Conservation (phyloP, 495 filamentous ascomycete genomes). For the Tuber magnatum region DNA sequence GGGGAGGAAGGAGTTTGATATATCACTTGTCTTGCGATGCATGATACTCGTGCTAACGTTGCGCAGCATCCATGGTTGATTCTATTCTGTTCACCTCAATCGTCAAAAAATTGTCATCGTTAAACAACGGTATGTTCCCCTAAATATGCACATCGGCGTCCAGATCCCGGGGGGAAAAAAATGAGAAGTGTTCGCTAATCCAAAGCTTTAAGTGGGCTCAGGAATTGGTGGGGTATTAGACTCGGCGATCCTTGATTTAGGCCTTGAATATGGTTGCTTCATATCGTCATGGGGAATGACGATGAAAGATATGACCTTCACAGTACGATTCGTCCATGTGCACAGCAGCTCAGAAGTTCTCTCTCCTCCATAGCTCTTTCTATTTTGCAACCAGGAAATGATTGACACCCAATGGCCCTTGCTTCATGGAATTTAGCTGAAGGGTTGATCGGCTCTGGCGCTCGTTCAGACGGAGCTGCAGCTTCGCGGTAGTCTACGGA, state of each 20-base stretch:
- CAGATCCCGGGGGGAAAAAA: not conserved
- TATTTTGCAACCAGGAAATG: not conserved
- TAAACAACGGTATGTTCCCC: not conserved
- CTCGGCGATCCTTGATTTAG: not conserved
- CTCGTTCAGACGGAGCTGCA: not conserved
- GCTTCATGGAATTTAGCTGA: not conserved
- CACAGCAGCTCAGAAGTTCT: not conserved
- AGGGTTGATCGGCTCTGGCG: not conserved
- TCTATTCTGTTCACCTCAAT: not conserved
- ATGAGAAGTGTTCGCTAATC: not conserved
- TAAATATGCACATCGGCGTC: not conserved
- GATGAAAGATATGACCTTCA: not conserved
- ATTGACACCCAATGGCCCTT: not conserved
- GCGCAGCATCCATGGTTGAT: not conserved
- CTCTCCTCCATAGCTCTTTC: not conserved
- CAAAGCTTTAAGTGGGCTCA: not conserved
- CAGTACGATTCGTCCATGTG: not conserved
- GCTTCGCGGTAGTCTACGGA: no score
- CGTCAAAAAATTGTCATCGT: not conserved
- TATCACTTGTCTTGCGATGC: not conserved
- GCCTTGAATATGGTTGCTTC: not conserved
- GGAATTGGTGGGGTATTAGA: not conserved
- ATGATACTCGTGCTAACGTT: not conserved
- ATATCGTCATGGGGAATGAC: slow-evolving; percentile 1
- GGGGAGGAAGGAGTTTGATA: not conserved